A percentile compares a stretch with the other conserved stretches of the same genome.
phyloP scores from a whole-genome alignment of 2,329 filamentous ascomycete species.

The Fragosphaeria purpurea region DNA sequence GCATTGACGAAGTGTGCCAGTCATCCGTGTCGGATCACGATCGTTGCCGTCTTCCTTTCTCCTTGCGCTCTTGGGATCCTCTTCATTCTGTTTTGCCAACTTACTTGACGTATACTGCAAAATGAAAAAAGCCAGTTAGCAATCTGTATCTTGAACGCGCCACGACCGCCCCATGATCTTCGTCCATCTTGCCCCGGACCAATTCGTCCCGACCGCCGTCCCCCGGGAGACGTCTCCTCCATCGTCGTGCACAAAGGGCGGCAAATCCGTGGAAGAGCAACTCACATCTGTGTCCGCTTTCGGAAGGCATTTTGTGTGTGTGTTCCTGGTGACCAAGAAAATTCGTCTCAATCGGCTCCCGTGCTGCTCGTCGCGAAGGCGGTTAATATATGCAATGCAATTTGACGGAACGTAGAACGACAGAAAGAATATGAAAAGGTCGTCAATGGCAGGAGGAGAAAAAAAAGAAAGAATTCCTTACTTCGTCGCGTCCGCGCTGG shows the following conservation, averaged over 20 bases:
- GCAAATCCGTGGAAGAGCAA: slow-evolving; percentile 20
- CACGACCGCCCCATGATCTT: too few relatives aligned
- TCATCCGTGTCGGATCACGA: background rate
- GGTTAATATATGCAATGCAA: slow-evolving; percentile 17
- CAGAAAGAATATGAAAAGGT: background rate
- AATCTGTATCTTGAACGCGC: background rate
- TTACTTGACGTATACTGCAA: slow-evolving; percentile 79
- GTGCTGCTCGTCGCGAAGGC: slow-evolving; percentile 16
- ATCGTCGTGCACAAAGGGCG: too few relatives aligned
- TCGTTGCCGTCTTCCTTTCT: background rate
- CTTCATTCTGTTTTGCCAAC: slow-evolving; percentile 26
- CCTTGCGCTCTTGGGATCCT: background rate
- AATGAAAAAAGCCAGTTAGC: slow-evolving; percentile 5
- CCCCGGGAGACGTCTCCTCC: too few relatives aligned
- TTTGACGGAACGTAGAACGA: background rate
- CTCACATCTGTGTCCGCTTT: slow-evolving; percentile 83
- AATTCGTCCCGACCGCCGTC: too few relatives aligned
- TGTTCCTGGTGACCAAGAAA: slow-evolving; percentile 7
- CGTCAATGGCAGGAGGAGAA: too few relatives aligned
- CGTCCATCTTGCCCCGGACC: too few relatives aligned
- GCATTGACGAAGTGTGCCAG: too few relatives aligned
- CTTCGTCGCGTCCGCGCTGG: slow-evolving; percentile 14
- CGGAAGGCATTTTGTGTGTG: slow-evolving; percentile 67
- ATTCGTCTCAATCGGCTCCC: slow-evolving; percentile 6
- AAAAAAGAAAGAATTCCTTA: slow-evolving; percentile 24